Percentiles rank a stretch among this genome's conserved stretches.
phyloP scores from a whole-genome alignment of 257 asterid genomes.

The Plantago elongata region DNA sequence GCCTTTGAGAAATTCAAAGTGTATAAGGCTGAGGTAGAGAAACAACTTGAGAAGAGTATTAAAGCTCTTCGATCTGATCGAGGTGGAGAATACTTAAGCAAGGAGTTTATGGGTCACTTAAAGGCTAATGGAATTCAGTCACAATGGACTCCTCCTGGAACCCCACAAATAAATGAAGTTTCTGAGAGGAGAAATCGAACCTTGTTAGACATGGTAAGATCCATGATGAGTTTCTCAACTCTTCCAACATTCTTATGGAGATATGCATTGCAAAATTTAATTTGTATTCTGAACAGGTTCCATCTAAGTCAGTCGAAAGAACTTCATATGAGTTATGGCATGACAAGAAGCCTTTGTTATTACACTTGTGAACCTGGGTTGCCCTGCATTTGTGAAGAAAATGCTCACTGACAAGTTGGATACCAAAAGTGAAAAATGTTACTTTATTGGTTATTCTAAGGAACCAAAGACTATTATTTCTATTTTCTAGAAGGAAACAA shows the following conservation, averaged over 20 bases:
- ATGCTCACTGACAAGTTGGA: background rate
- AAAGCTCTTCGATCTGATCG: background rate
- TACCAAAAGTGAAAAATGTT: background rate
- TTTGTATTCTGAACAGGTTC: background rate
- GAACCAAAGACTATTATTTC: background rate
- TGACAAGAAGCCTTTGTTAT: background rate
- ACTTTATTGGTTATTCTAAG: background rate
- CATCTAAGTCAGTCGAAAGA: background rate
- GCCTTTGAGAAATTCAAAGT: background rate
- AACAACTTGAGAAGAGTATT: too few relatives aligned
- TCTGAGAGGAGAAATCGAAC: too few relatives aligned
- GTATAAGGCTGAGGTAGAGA: too few relatives aligned
- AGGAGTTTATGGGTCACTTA: too few relatives aligned
- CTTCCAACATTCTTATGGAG: background rate
- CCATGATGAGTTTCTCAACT: too few relatives aligned
- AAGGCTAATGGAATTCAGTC: too few relatives aligned
- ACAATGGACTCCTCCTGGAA: too few relatives aligned
- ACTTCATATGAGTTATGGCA: background rate
- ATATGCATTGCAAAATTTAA: background rate
- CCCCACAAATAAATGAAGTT: too few relatives aligned
- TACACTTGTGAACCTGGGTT: background rate
- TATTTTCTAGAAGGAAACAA: background rate
- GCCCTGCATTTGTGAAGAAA: background rate
- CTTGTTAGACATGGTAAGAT: too few relatives aligned
- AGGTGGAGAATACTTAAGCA: too few relatives aligned